These are phyloP conservation scores for Kwoniella sp. DNA, from an alignment of 768 basidiomycete genomes.

Conservation along the genomic window DNA sequence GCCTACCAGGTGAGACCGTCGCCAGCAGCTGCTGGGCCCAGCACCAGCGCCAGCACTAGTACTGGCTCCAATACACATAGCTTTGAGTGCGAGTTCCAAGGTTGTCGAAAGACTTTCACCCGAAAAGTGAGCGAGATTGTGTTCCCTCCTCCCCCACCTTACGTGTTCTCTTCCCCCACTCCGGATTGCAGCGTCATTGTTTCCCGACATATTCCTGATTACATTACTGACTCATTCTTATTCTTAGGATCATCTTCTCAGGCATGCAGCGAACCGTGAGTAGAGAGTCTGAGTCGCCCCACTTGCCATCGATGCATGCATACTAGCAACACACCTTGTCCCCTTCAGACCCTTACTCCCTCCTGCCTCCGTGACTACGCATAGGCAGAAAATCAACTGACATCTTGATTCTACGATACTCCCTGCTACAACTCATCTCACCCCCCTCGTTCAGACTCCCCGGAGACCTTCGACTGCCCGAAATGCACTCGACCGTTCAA, in stretches of 20 bases:
- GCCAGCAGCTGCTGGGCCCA: background rate
- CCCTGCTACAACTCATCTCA: no score
- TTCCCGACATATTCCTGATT: background rate
- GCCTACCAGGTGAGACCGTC: background rate
- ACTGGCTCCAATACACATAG: background rate
- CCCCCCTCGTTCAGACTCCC: constrained; percentile 19
- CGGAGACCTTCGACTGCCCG: constrained; percentile 26
- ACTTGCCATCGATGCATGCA: no score
- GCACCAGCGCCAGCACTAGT: no score
- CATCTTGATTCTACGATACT: no score
- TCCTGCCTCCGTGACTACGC: background rate
- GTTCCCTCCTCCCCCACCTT: constrained; percentile 2
- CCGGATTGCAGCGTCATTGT: background rate
- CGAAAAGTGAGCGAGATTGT: constrained; percentile 36
- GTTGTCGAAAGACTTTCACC: constrained; percentile 44
- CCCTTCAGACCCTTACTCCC: background rate
- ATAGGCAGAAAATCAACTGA: no score
- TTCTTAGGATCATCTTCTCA: constrained; percentile 39
- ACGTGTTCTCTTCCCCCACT: constrained; percentile 1
- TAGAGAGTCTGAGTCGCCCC: background rate
- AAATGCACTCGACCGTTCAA: constrained; percentile 40
- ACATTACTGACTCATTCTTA: no score
- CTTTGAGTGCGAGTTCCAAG: constrained; percentile 29
- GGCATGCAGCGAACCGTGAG: constrained; percentile 48
- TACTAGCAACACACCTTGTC: no score